Evolutionary conservation across 2,329 filamentous ascomycete genomes (phyloP).

Genomic region (Aspergillus sp.): DNA sequence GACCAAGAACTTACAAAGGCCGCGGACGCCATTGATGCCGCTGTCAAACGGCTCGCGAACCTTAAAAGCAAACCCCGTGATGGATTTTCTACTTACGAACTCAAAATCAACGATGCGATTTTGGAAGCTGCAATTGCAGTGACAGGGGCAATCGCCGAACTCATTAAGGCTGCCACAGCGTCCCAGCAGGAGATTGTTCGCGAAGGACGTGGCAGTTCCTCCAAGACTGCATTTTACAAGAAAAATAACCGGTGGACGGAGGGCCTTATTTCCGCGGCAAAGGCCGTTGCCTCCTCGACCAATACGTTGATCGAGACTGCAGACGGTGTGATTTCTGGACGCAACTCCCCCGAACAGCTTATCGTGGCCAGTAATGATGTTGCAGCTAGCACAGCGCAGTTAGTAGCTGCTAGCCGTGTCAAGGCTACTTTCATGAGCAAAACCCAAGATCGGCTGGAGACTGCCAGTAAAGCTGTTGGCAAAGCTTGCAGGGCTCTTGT

Average conservation of each 20-base stretch:
- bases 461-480: constrained; percentile 89
- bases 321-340: constrained; percentile 86
- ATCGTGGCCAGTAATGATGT: constrained; percentile 98
- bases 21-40: constrained; percentile 91
- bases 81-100: constrained; percentile 91
- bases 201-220: constrained; percentile 83
- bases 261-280: constrained; percentile 93
- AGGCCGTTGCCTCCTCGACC: constrained; percentile 89
- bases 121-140: constrained; percentile 90
- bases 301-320: constrained; percentile 98
- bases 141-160: constrained; percentile 86
- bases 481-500: constrained; percentile 84
- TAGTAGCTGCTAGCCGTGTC: constrained; percentile 91
- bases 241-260: constrained; percentile 99
- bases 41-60: constrained; percentile 83
- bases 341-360: constrained; percentile 92
- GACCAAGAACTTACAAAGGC: constrained; percentile 90
- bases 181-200: constrained; percentile 97
- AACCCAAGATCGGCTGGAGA: constrained; percentile 87
- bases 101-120: constrained; percentile 94
- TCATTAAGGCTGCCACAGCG: constrained; percentile 90
- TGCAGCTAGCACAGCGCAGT: constrained; percentile 90
- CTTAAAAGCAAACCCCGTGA: constrained; percentile 96
- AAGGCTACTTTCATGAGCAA: constrained; percentile 99
- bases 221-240: constrained; percentile 95